Evolutionary conservation across 345 rosid genomes (phyloP), one percentile per base, ranked within the genome.

Genomic region (Rhizophora mangle): DNA sequence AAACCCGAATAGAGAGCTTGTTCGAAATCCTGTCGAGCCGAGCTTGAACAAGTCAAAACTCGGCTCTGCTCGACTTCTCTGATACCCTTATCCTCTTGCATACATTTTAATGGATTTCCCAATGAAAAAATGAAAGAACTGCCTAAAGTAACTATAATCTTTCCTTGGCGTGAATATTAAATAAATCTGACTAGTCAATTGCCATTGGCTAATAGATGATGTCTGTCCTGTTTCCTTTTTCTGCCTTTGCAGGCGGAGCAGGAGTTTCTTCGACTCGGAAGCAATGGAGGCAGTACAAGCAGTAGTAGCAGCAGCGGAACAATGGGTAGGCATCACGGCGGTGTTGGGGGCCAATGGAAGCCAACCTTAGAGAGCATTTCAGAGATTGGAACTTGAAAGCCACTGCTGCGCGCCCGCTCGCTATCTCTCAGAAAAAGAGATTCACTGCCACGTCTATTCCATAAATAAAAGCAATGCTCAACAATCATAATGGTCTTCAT

Each of bases 301-400:
- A 65, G 66, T 62, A 57, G 66, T 43, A 69, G 66, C 59, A 29
- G 72, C 30, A 46, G 72, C 56, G 73, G 80, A 64, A 68, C 67
- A 30, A 68, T 63, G 29, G 60, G 72, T 63, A 85, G 85, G 73
- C 75, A 76, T 27, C 36, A 76, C 58, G 74, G 77, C 8, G 78
- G 72, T 62, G 81, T 84, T 3, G 70, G 83, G 6, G 78, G 87
- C 21, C 90, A 83, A 53, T 93, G 98, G 98, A 87, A 82, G 81
- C 98, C 96, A 83, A 89, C 92, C 70, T 85, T 90, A 56, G 87
- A 85, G 65, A 93, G 89, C 87, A 93, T 93, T 79, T 85, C 90
- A 5, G 98, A 93, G 73, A 21, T 79, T 73, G 88, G 88, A 71
- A 75, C 71, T 76, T 84, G 84, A 81, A 68, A 21, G 10, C 10